Base-by-base conservation (phyloP, 108 stramenopile species). In the Cyclotella distinguenda region DNA sequence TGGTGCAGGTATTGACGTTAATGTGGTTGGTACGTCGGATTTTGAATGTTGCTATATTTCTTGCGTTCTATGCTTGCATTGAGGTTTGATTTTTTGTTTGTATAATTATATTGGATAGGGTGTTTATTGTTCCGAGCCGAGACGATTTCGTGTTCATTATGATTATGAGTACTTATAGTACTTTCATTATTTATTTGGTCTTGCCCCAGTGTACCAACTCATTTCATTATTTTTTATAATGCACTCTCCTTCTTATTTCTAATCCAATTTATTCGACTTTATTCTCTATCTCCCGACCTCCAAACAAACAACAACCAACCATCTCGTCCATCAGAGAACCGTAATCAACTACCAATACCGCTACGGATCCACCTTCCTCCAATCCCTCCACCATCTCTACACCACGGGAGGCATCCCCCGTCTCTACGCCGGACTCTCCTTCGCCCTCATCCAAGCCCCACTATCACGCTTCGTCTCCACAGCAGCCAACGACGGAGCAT, bases 281-380 rank as follows among this genome's bases (percentile, higher is more conserved):
- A 7, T n/a, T 36, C 11, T 36, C 36, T 36, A 7, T 16, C 11
- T 19, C 32, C 34, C 34, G 36, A 6, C 4, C 32, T 3, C 6
- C 7, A 15, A 32, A 56, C 30, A 43, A 22, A 78, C 64, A 13
- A 59, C 82, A 26, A 83, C 82, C 76, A 79, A 80, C 80, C 52
- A 82, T 9, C n/a, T n/a, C n/a, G n/a, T n/a, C n/a, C n/a, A 25
- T 15, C 45, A 68, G 50, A 81, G 98, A 7, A 99, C 98, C 15
- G 79, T 94, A 30, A 91, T 94, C 42, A 99, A 97, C 69, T 97
- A 97, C 64, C 96, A 99, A 76, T 94, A 78, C 50, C 81, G 96
- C 18, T 97, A 98, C 65, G 98, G 98, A 27, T 86, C 91, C 10
- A 75, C 81, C 1, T 88, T 86, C 51, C 36, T 43, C 10, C 86